A percentile compares a stretch with the other conserved stretches of the same genome.
Conservation (phyloP, 192 early-diverging fungal species). For the Coemansia furcata region DNA sequence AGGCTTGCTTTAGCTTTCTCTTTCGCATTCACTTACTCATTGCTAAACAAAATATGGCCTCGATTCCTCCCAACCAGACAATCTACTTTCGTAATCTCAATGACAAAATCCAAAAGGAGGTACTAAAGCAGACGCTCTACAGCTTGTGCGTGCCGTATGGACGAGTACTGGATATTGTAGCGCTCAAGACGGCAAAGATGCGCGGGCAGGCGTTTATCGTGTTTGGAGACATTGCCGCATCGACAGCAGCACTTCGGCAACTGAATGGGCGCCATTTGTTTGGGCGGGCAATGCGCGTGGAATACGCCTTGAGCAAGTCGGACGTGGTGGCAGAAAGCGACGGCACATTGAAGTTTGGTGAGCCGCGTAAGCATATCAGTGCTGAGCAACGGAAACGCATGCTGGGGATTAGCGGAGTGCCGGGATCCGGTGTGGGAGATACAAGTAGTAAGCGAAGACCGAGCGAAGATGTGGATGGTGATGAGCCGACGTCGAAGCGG, state of each 20-base stretch:
- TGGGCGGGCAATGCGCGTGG: slow-evolving; percentile 60
- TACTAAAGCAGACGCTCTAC: slow-evolving; percentile 86
- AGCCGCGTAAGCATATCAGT: slow-evolving; percentile 37
- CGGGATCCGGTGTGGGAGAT: not conserved
- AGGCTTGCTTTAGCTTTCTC: not conserved
- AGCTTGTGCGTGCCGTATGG: slow-evolving; percentile 88
- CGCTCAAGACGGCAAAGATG: slow-evolving; percentile 74
- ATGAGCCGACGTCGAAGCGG: not conserved
- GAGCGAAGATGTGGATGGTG: slow-evolving; percentile 4
- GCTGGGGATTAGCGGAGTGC: slow-evolving; percentile 16
- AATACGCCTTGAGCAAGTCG: slow-evolving; percentile 50
- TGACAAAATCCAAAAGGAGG: slow-evolving; percentile 71
- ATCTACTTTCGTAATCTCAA: slow-evolving; percentile 84
- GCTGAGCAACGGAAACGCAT: slow-evolving; percentile 30
- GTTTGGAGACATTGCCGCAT: slow-evolving; percentile 77
- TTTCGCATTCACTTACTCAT: not conserved
- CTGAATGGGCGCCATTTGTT: slow-evolving; percentile 89
- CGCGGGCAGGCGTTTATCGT: slow-evolving; percentile 95
- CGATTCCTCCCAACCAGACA: slow-evolving; percentile 63
- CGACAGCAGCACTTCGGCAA: slow-evolving; percentile 82
- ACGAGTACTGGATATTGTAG: slow-evolving; percentile 82
- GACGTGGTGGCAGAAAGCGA: slow-evolving; percentile 30
- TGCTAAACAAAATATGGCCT: slow-evolving; percentile 27
- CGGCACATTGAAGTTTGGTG: slow-evolving; percentile 32
- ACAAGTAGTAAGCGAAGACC: slow-evolving; percentile 15